Evolutionary conservation across 495 filamentous ascomycete species (phyloP).

Genomic region (Saxophila tyrrhenica): DNA sequence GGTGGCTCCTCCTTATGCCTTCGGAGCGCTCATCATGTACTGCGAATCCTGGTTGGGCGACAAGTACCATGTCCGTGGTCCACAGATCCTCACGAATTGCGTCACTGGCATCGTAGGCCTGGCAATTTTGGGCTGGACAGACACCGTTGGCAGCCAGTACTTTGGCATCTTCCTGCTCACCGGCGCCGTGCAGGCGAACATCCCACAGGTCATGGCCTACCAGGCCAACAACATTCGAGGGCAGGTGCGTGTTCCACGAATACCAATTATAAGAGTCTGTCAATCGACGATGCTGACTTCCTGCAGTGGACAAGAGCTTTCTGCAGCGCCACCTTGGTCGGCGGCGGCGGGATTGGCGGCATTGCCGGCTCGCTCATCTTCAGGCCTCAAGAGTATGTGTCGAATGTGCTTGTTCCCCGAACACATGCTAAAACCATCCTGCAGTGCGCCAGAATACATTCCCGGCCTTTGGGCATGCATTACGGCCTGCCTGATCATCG

Average conservation of each 20-base stretch:
- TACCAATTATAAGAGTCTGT: too few species aligned
- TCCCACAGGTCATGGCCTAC: constrained; percentile 47
- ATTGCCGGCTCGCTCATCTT: constrained; percentile 49
- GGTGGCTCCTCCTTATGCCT: constrained; percentile 49
- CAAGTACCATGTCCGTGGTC: constrained; percentile 44
- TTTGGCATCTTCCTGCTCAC: constrained; percentile 54
- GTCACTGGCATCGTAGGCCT: constrained; percentile 37
- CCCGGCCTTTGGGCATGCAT: constrained; percentile 43
- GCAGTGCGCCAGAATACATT: constrained; percentile 41
- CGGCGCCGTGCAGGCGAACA: constrained; percentile 50
- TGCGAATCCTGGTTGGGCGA: constrained; percentile 43
- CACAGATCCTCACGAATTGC: constrained; percentile 45
- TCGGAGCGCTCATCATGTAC: constrained; percentile 50
- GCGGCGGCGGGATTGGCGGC: constrained; percentile 48
- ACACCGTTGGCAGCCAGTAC: constrained; percentile 42
- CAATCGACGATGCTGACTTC: constrained; percentile 31
- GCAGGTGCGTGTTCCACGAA: constrained; percentile 45
- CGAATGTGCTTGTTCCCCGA: too few species aligned
- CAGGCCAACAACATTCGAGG: constrained; percentile 58
- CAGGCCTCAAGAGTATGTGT: constrained; percentile 46
- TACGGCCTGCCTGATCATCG: constrained; percentile 36
- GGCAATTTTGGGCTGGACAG: constrained; percentile 41
- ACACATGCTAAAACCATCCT: too few species aligned
- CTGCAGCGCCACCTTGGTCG: constrained; percentile 44
- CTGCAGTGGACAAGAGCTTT: constrained; percentile 51